These are phyloP conservation scores for Neofusicoccum cordaticola DNA, from an alignment of 2,329 filamentous ascomycete species.

Conservation along the genomic window DNA sequence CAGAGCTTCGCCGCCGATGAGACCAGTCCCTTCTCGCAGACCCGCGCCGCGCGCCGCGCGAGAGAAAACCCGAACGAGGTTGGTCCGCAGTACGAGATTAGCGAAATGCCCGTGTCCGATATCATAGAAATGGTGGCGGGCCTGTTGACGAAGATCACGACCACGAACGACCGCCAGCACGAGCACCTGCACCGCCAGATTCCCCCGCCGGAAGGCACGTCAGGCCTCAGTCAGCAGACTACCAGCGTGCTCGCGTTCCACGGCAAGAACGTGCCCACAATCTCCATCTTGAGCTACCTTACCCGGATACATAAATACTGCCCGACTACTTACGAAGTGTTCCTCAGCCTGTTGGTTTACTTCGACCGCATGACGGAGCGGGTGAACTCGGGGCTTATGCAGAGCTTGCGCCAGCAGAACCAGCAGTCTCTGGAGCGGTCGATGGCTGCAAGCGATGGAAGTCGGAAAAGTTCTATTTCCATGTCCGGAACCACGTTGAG, in stretches of 20 bases:
- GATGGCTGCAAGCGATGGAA: constrained; percentile 46
- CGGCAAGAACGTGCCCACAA: constrained; percentile 95
- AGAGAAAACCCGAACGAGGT: constrained; percentile 48
- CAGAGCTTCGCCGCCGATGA: constrained; percentile 83
- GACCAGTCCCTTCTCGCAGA: constrained; percentile 56
- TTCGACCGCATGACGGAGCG: constrained; percentile 98
- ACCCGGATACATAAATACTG: constrained; percentile 98
- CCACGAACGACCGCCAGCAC: constrained; percentile 92
- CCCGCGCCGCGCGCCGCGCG: constrained; percentile 40
- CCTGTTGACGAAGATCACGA: constrained; percentile 92
- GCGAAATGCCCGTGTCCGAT: constrained; percentile 92
- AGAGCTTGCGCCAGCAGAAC: constrained; percentile 56
- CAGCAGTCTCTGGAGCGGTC: constrained; percentile 44
- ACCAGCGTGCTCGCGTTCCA: constrained; percentile 89
- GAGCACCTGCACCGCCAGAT: constrained; percentile 80
- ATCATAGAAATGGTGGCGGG: constrained; percentile 99
- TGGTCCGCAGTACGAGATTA: constrained; percentile 80
- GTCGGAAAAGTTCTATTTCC: constrained; percentile 40
- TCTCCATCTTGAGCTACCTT: constrained; percentile 93
- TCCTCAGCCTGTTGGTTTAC: constrained; percentile 90
- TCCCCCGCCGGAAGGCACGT: constrained; percentile 57
- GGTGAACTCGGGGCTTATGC: constrained; percentile 77
- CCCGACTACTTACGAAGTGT: constrained; percentile 96
- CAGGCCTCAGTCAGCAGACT: constrained; percentile 61
- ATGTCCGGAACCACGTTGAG: constrained; percentile 27